Base-by-base conservation (phyloP, 2,329 filamentous ascomycete genomes). In the Pseudogymnoascus sp. region DNA sequence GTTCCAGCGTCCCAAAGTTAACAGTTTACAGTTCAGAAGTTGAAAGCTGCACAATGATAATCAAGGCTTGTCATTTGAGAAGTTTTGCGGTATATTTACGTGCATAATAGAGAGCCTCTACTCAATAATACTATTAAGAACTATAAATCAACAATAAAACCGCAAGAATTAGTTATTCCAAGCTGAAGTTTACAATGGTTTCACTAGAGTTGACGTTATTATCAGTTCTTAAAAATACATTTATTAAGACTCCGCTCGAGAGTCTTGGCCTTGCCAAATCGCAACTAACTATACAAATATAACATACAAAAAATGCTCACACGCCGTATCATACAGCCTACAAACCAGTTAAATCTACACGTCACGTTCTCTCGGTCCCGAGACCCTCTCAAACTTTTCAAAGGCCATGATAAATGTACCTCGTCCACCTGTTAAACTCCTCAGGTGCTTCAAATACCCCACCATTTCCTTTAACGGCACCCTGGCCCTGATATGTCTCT, bases 401-500 rank as follows among this genome's bases (percentile, higher is more conserved):
- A 89, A 82, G 63, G 75, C 81, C 86, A 90, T 90, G 3, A 89
- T 82, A 71, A 89, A 90, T 1, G 85, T 89, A 0, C 86, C 86
- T 60, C 94, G 80, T 0, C 94, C 94, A 2, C 87, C 89, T 3
- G 92, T 99, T 76, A 96, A 80, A 73, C 90, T 92, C 58, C 94
- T 79, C 64, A 99, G 74, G 70, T 95, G 89, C 71, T 90, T 90
- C 66, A 97, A 78, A 72, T 97, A 99, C 39, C 92, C 89, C 34
- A 97, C 86, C 90, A 97, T 96, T 74, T 97, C 92, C 74, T 94
- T 95, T 67, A 97, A 78, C 30, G 94, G 94, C 26, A 97, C 92
- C 67, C 89, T 84, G 19, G 92, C 94, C 9, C 87, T 85, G 65
- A 99, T 90, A 57, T 86, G 79, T 60, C 80, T 73, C 61, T 83